Evolutionary conservation across 345 rosid species (phyloP).

Genomic region (Dipteronia dyeriana): DNA sequence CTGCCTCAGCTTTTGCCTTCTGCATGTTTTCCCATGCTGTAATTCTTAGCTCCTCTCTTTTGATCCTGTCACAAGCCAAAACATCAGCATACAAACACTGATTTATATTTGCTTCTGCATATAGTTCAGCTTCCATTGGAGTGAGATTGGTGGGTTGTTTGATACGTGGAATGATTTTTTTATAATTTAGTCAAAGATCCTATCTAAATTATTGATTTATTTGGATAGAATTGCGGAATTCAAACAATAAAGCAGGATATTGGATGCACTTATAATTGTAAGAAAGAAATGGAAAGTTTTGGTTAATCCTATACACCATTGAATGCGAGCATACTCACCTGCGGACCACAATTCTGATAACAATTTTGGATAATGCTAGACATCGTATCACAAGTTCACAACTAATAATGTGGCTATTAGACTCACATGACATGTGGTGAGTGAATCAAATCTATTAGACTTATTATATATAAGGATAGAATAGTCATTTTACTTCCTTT

Average conservation of each 20-base stretch:
- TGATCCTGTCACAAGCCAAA: constrained; percentile 43
- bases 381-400: no score
- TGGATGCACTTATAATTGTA: neutral
- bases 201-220: neutral
- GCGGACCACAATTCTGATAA: neutral
- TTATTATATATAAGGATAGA: no score
- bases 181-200: neutral
- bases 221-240: neutral
- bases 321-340: neutral
- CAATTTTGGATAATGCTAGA: neutral
- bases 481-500: no score
- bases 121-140: neutral
- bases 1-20: constrained; percentile 98
- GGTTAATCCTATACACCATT: neutral
- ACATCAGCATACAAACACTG: neutral
- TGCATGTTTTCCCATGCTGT: constrained; percentile 97
- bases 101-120: neutral
- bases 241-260: neutral
- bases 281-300: neutral
- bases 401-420: no score
- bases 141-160: constrained; percentile 1
- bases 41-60: constrained; percentile 90
- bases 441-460: no score
- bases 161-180: neutral
- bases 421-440: no score